Evolutionary conservation across 805 yeast species (phyloP).

Genomic region (Ogataea saltuana): DNA sequence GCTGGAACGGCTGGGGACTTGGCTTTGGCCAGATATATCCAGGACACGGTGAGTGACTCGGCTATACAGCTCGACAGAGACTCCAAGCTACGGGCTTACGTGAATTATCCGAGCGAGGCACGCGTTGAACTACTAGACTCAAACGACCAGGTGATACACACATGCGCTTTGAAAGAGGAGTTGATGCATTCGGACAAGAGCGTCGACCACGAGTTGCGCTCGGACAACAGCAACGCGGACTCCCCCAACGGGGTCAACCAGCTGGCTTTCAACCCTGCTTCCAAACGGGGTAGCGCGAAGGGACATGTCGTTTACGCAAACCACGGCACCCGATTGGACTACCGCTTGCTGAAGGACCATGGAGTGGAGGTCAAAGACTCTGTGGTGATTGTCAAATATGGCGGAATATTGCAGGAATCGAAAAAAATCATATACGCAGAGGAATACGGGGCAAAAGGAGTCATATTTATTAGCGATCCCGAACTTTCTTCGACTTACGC

Average conservation of each 20-base stretch:
- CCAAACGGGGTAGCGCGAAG: slow-evolving; percentile 55
- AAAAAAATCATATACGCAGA: slow-evolving; percentile 58
- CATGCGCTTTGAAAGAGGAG: slow-evolving; percentile 27
- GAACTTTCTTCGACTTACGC: slow-evolving; percentile 29
- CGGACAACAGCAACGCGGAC: background rate
- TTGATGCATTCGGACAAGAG: slow-evolving; percentile 9
- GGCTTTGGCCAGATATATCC: slow-evolving; percentile 66
- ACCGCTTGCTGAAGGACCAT: slow-evolving; percentile 38
- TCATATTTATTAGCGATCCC: slow-evolving; percentile 62
- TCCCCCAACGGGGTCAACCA: slow-evolving; percentile 36
- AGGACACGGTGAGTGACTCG: slow-evolving; percentile 56
- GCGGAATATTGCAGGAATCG: slow-evolving; percentile 48
- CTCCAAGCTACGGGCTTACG: slow-evolving; percentile 50
- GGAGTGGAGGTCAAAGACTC: slow-evolving; percentile 46
- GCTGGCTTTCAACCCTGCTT: slow-evolving; percentile 68
- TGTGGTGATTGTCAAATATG: slow-evolving; percentile 64
- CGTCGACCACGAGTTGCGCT: no score
- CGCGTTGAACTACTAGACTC: slow-evolving; percentile 27
- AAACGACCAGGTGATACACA: slow-evolving; percentile 21
- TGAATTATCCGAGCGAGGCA: slow-evolving; percentile 62
- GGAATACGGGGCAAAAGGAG: slow-evolving; percentile 57
- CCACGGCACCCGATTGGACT: slow-evolving; percentile 63
- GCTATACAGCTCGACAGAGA: slow-evolving; percentile 56
- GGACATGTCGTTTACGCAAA: slow-evolving; percentile 64
- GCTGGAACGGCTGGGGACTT: slow-evolving; percentile 89